A percentile compares a stretch with the other conserved stretches of the same genome.
phyloP scores from a whole-genome alignment of 2,329 filamentous ascomycete genomes.

The Cercospora sp. region DNA sequence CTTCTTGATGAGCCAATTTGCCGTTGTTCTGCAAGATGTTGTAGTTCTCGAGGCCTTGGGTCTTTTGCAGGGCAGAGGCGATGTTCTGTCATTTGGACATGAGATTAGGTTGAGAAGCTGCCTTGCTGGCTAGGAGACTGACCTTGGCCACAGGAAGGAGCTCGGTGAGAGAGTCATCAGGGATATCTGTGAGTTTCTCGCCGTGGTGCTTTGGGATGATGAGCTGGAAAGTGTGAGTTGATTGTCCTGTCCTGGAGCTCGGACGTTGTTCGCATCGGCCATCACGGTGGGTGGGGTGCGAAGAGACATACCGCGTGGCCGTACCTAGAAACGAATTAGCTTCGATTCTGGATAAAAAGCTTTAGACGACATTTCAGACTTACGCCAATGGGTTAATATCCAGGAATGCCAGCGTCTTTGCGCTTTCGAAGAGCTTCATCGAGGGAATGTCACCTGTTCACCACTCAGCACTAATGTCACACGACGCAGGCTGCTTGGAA shows the following conservation, averaged over 20 bases:
- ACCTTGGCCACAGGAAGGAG: constrained; percentile 79
- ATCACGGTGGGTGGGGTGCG: constrained; percentile 18
- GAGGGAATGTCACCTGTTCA: constrained; percentile 84
- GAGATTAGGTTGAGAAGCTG: not conserved
- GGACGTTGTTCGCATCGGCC: not conserved
- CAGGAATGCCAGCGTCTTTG: constrained; percentile 91
- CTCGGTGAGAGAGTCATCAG: constrained; percentile 81
- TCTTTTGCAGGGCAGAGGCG: constrained; percentile 60
- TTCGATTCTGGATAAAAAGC: not conserved
- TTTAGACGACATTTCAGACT: not conserved
- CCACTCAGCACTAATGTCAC: not conserved
- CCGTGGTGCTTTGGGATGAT: constrained; percentile 96
- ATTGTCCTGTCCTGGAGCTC: not conserved
- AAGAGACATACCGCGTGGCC: constrained; percentile 75
- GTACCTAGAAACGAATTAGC: constrained; percentile 42
- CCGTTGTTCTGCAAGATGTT: constrained; percentile 98
- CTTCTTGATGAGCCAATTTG: constrained; percentile 82
- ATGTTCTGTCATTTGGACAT: constrained; percentile 59
- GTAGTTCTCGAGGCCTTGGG: constrained; percentile 69
- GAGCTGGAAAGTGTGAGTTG: constrained; percentile 60
- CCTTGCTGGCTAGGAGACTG: too few species aligned
- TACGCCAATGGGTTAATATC: constrained; percentile 79
- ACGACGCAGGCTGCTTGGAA: not conserved
- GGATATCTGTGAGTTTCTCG: constrained; percentile 86
- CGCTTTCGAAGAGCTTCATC: constrained; percentile 93